These are phyloP conservation scores for Corylus americana DNA, from an alignment of 306 rosid genomes.

Conservation along the genomic window DNA sequence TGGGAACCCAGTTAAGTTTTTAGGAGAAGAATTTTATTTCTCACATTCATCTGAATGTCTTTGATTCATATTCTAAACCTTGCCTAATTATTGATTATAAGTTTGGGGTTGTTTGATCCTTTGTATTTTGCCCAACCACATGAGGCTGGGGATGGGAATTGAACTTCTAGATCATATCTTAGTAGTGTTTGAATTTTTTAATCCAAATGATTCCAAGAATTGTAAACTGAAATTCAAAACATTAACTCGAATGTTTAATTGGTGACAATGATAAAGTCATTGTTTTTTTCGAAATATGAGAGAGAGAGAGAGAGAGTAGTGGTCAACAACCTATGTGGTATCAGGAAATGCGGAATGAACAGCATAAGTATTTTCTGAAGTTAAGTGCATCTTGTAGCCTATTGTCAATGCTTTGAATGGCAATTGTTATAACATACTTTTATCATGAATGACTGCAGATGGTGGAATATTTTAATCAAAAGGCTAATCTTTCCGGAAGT, in stretches of 20 bases:
- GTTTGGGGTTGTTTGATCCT: neutral
- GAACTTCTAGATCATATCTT: neutral
- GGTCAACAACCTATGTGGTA: neutral
- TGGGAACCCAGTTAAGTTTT: neutral
- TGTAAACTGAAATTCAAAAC: neutral
- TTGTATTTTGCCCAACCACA: neutral
- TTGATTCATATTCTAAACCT: too few relatives aligned
- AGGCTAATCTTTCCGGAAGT: slow-evolving; percentile 59
- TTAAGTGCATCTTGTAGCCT: slow-evolving; percentile 1
- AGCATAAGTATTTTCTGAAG: neutral
- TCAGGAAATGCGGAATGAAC: neutral
- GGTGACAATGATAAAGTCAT: neutral
- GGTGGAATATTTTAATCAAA: slow-evolving; percentile 79
- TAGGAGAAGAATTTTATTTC: neutral
- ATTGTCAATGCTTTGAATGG: neutral
- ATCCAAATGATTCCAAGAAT: neutral
- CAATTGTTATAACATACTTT: slow-evolving; percentile 25
- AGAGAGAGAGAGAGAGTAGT: neutral
- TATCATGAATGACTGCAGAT: slow-evolving; percentile 60
- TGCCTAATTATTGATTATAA: neutral
- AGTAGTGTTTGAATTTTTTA: neutral
- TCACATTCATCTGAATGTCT: neutral
- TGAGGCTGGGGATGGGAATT: neutral
- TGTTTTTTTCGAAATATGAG: neutral
- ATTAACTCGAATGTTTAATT: neutral